Evolutionary conservation across 2,329 filamentous ascomycete genomes (phyloP).

Genomic region (Aspergillus aculeatus): DNA sequence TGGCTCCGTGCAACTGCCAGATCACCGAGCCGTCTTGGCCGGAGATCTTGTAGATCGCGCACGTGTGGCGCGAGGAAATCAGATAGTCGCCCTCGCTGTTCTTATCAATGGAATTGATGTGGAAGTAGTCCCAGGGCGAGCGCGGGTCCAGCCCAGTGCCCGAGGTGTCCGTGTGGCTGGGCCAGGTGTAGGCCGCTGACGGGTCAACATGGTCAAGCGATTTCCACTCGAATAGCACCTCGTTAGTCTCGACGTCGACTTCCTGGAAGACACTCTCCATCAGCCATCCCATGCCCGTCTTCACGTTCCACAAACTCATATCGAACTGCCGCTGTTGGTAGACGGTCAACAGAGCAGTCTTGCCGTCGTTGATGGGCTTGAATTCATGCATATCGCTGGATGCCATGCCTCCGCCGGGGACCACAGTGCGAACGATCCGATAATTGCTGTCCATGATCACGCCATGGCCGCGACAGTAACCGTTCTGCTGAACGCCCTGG

Average conservation of each 20-base stretch:
- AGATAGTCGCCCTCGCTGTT: constrained; percentile 42
- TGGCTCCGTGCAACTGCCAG: constrained; percentile 39
- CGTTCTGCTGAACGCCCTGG: constrained; percentile 52
- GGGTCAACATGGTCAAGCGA: constrained; percentile 52
- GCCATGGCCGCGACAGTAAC: constrained; percentile 53
- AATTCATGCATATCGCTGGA: constrained; percentile 56
- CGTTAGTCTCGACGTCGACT: constrained; percentile 50
- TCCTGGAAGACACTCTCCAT: constrained; percentile 56
- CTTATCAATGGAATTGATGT: constrained; percentile 46
- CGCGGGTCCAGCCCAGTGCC: constrained; percentile 49
- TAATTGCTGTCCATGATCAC: constrained; percentile 54
- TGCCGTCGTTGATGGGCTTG: constrained; percentile 46
- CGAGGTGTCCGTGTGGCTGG: constrained; percentile 45
- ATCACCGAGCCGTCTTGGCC: constrained; percentile 40
- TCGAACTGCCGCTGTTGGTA: constrained; percentile 48
- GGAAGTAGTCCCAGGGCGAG: constrained; percentile 48
- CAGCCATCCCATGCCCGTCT: constrained; percentile 50
- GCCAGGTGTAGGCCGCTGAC: constrained; percentile 48
- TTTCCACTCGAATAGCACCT: constrained; percentile 52
- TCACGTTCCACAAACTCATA: constrained; percentile 45
- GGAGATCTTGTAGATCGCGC: constrained; percentile 43
- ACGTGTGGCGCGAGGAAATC: constrained; percentile 43
- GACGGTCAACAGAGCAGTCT: constrained; percentile 41
- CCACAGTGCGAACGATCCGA: constrained; percentile 49
- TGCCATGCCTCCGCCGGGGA: constrained; percentile 40